phyloP scores from a whole-genome alignment of 164 flowering plant species.

The Vitis labrusca region DNA sequence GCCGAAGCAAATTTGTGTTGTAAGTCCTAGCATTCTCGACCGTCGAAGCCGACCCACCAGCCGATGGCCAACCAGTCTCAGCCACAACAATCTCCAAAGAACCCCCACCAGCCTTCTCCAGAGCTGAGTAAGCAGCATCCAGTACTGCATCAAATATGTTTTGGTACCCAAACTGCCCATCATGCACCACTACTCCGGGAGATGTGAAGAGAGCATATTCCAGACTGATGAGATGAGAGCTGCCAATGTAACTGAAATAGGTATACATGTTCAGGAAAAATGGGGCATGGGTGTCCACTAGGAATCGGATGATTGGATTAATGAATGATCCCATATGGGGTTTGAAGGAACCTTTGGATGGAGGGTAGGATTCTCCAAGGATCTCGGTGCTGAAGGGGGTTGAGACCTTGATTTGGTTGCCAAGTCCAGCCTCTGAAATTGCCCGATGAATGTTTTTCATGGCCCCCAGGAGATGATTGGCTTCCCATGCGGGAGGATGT shows the following conservation, averaged over 20 bases:
- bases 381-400: constrained; percentile 9
- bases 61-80: too few relatives aligned
- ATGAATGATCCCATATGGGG: background rate
- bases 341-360: constrained; percentile 18
- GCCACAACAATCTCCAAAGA: too few relatives aligned
- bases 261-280: constrained; percentile 23
- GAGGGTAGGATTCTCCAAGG: constrained; percentile 21
- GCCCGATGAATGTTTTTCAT: constrained; percentile 25
- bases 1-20: too few relatives aligned
- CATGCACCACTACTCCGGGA: too few relatives aligned
- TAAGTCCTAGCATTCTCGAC: too few relatives aligned
- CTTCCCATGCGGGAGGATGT: constrained; percentile 11
- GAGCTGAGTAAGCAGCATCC: too few relatives aligned
- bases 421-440: constrained; percentile 10
- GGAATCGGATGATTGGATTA: constrained; percentile 16
- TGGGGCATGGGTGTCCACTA: constrained; percentile 14
- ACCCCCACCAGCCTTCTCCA: too few relatives aligned
- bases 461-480: constrained; percentile 30
- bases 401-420: constrained; percentile 25
- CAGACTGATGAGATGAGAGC: too few relatives aligned
- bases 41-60: too few relatives aligned
- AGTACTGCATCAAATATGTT: too few relatives aligned
- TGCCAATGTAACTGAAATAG: constrained; percentile 15
- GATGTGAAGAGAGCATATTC: background rate
- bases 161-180: too few relatives aligned